Percentiles rank a stretch among this genome's conserved stretches.
Conservation (phyloP, 345 rosid genomes). For the Turritis glabra region DNA sequence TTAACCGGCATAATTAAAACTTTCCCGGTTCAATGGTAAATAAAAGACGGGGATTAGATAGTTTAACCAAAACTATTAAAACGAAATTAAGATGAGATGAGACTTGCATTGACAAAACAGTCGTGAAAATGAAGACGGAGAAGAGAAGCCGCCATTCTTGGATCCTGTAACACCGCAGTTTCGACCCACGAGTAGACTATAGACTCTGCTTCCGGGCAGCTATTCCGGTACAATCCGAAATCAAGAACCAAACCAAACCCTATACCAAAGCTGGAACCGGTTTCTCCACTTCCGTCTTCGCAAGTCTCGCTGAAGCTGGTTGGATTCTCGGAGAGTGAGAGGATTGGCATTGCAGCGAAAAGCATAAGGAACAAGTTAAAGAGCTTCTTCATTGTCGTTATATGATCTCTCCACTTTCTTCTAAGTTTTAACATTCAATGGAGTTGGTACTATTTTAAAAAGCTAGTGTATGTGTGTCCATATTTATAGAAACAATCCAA, state of each 20-base stretch:
- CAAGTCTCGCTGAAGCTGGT: slow-evolving; percentile 50
- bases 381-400: slow-evolving; percentile 25
- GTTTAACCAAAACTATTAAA: neutral
- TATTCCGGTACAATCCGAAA: slow-evolving; percentile 47
- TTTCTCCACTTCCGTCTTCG: slow-evolving; percentile 41
- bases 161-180: slow-evolving; percentile 56
- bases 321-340: slow-evolving; percentile 33
- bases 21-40: neutral
- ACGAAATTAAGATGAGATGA: neutral
- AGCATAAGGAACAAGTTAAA: slow-evolving; percentile 24
- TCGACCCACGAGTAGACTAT: slow-evolving; percentile 62
- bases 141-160: slow-evolving; percentile 77
- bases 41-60: neutral
- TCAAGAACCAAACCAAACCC: slow-evolving; percentile 49
- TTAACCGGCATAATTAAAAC: neutral
- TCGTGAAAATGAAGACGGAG: slow-evolving; percentile 85
- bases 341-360: slow-evolving; percentile 16
- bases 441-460: slow-evolving; percentile 28
- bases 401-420: slow-evolving; percentile 10
- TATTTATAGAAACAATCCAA: slow-evolving; percentile 35
- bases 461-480: slow-evolving; percentile 30
- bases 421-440: slow-evolving; percentile 18
- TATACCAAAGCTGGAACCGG: slow-evolving; percentile 37
- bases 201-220: slow-evolving; percentile 73
- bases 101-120: slow-evolving; percentile 76